Evolutionary conservation across 257 asterid species (phyloP), one percentile per base, ranked within the genome.

Genomic region (Petunia axillaris): DNA sequence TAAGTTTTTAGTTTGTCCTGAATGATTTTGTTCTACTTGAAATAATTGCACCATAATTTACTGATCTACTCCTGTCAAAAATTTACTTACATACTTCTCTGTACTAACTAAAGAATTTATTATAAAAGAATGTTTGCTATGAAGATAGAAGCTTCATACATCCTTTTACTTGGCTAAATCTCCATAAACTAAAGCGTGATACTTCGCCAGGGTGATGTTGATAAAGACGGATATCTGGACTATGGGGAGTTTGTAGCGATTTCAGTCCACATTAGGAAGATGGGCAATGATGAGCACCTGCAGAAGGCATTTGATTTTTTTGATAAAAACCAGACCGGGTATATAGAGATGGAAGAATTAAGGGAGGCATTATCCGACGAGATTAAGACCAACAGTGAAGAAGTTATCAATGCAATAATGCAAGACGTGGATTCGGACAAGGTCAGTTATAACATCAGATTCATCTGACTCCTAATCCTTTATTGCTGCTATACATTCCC

Each of bases 361-460:
- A 88, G 97, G 76, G 87, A 86, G 5, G 91, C 93, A 80, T 85
- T 94, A 63, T 83, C 91, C 13, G 96, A 89, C 37, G 98, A 91
- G 83, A 91, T 85, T 15, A 94, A 90, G 82, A 84, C 68, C 13
- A 89, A 91, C 35, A 81, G 83, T 35, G 98, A 93, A 83, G 98
- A 94, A 67, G 93, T 93, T 74, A 84, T 94, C 43, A 85, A 82
- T 77, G 96, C 97, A 80, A 94, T 94, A 53, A 91, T 93, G 76
- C 98, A 88, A 50, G 98, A 94, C 8, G 98, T 93, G 8, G 98
- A 94, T 85, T 91, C 97, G 0, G 97, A 94, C 82, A 94, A 94
- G 97, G 98, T 90, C 71, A 44, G 90, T 83, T 75, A 77, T 52
- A 52, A 0, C 10, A 1, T 52, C 55, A 52, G 14, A 52, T 25